Evolutionary conservation across 495 filamentous ascomycete genomes (phyloP), one percentile per base, ranked within the genome.

Genomic region (Penicillium canescens): DNA sequence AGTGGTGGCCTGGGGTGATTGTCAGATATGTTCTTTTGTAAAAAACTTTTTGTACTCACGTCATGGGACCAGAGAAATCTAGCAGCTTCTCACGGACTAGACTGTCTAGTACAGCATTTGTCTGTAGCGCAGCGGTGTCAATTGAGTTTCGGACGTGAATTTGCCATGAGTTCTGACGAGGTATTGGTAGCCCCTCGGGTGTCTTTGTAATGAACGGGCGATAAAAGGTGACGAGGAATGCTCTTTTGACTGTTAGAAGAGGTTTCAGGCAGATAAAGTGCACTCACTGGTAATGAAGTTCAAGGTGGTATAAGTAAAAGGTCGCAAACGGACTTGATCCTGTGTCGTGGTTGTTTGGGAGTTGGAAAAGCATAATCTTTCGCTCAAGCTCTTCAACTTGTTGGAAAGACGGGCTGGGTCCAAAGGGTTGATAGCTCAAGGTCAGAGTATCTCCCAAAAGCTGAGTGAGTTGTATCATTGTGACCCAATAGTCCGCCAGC

Each of bases 211-310:
- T 41, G 5, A 47, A 70, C 0, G 58, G 65, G 1, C 67, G 67
- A 44, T 73, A 73, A 44, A 73, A 66, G 0, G 62, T 67, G 18
- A 67, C 57, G 1, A 65, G 33, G 11, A 69, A 26, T 11, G 67
- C 65, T 46, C 69, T 73, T 20, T 43, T 28, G 0, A 1, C 10
- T 5, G 26, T 65, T 28, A 60, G 52, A 37, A 33, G 9, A 9
- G 14, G 1, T 10, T 28, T 4, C 12, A 40, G 0, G 10, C 1
- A 24, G 14, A 23, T 5, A 13, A 5, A 6, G 9, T 1, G 24
- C 16, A 54, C 57, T 55, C 10, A 73, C 69, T 70, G 65, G 46
- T 70, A 69, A 52, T 73, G 69, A 23, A 73, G 44, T 20, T 67
- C 62, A 10, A 73, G 52, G 35, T 70, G 70, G 43, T 71, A 53